Evolutionary conservation across 371 early-diverging fungal genomes (phyloP).

Genomic region (Mucor velutinosus): DNA sequence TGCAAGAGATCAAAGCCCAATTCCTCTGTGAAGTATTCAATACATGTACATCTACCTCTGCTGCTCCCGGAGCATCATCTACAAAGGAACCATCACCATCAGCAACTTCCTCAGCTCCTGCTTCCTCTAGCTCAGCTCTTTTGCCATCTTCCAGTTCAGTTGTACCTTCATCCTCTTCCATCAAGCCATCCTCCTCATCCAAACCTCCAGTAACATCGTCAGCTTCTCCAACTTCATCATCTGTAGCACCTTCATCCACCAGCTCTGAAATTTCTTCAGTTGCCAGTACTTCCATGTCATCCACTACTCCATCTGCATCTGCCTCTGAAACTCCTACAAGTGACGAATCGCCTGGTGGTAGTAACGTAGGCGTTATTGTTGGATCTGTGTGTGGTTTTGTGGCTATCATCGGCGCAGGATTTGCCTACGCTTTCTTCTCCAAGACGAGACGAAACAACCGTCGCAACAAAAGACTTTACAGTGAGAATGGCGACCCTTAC

Average conservation of each 20-base stretch:
- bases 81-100: neutral
- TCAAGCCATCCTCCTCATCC: neutral
- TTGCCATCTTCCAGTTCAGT: neutral
- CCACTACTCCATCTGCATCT: neutral
- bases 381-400: conserved; percentile 47
- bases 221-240: neutral
- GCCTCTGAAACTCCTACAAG: neutral
- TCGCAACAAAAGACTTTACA: conserved; percentile 32
- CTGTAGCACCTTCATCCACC: neutral
- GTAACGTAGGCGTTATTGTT: conserved; percentile 40
- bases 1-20: conserved; percentile 5
- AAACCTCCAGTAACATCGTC: conserved; percentile 6
- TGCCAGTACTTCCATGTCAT: neutral
- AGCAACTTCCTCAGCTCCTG: neutral
- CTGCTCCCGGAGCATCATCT: neutral
- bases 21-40: neutral
- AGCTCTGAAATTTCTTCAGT: neutral
- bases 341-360: neutral
- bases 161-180: neutral
- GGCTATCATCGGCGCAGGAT: conserved; percentile 41
- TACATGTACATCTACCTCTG: conserved; percentile 1
- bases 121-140: neutral
- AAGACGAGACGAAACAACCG: conserved; percentile 36
- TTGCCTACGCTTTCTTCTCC: conserved; percentile 44
- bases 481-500: conserved; percentile 16